Conservation (phyloP, 345 rosid genomes). For the Lepidium didymum region DNA sequence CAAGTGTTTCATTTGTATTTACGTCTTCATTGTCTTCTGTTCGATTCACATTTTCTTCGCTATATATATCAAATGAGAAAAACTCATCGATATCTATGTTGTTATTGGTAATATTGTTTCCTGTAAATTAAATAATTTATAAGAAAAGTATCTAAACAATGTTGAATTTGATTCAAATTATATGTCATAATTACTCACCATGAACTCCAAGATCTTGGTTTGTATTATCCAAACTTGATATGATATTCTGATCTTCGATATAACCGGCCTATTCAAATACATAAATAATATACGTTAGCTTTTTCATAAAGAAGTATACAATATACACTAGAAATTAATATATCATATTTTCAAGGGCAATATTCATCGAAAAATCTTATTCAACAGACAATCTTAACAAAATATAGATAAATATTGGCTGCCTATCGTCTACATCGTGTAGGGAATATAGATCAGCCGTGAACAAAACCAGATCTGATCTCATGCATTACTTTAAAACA, state of each 20-base stretch:
- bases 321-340: no score
- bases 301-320: not conserved
- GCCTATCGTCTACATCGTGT: no score
- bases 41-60: conserved; percentile 27
- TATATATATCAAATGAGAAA: conserved; percentile 53
- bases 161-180: not conserved
- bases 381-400: no score
- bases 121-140: conserved; percentile 20
- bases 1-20: conserved; percentile 32
- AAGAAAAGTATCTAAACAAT: not conserved
- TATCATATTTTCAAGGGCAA: no score
- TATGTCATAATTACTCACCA: conserved; percentile 33
- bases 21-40: conserved; percentile 27
- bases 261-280: conserved; percentile 26
- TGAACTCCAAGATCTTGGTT: conserved; percentile 32
- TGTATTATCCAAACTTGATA: conserved; percentile 38
- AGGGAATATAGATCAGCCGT: no score
- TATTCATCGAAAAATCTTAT: no score
- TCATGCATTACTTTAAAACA: no score
- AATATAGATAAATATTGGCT: no score
- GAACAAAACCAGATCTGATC: no score
- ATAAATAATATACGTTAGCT: not conserved
- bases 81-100: conserved; percentile 41
- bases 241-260: conserved; percentile 48
- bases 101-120: conserved; percentile 11